Evolutionary conservation across 495 filamentous ascomycete species (phyloP).

Genomic region (Filosporella fistucella): DNA sequence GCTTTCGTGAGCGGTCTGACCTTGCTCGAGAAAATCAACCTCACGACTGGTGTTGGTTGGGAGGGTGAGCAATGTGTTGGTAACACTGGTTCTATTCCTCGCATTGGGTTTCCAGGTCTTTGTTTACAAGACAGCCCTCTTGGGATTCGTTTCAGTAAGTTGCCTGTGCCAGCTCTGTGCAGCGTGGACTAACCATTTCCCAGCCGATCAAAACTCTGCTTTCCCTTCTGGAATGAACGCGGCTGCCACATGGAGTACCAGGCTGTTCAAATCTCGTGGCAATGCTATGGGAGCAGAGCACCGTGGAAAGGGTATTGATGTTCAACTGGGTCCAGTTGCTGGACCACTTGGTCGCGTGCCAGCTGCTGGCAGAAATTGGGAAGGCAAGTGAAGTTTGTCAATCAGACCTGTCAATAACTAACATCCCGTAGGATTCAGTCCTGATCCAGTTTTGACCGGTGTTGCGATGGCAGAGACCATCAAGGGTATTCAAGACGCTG

Average conservation of each 20-base stretch:
- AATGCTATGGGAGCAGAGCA: slow-evolving; percentile 78
- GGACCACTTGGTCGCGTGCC: slow-evolving; percentile 76
- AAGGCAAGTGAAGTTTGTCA: slow-evolving; percentile 30
- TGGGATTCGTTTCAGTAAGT: slow-evolving; percentile 67
- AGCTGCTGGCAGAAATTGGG: slow-evolving; percentile 88
- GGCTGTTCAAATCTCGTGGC: slow-evolving; percentile 68
- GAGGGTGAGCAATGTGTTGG: slow-evolving; percentile 27
- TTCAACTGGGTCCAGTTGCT: slow-evolving; percentile 84
- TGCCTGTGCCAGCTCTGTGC: neutral
- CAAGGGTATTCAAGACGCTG: slow-evolving; percentile 77
- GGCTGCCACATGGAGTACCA: slow-evolving; percentile 62
- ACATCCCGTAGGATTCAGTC: slow-evolving; percentile 44
- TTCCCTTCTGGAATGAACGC: slow-evolving; percentile 81
- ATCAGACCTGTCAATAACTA: neutral
- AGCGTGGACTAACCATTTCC: neutral
- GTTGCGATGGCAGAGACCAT: slow-evolving; percentile 68
- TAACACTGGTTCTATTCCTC: slow-evolving; percentile 45
- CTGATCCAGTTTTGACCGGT: slow-evolving; percentile 75
- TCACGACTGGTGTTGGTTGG: slow-evolving; percentile 82
- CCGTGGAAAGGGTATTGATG: slow-evolving; percentile 76
- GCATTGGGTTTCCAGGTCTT: slow-evolving; percentile 74
- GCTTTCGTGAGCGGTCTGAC: slow-evolving; percentile 81
- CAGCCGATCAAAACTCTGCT: slow-evolving; percentile 71
- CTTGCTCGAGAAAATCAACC: slow-evolving; percentile 84
- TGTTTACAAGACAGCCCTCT: slow-evolving; percentile 91